These are phyloP conservation scores for Trypanosoma mega DNA, from an alignment of 208 protist genomes.

Conservation along the genomic window DNA sequence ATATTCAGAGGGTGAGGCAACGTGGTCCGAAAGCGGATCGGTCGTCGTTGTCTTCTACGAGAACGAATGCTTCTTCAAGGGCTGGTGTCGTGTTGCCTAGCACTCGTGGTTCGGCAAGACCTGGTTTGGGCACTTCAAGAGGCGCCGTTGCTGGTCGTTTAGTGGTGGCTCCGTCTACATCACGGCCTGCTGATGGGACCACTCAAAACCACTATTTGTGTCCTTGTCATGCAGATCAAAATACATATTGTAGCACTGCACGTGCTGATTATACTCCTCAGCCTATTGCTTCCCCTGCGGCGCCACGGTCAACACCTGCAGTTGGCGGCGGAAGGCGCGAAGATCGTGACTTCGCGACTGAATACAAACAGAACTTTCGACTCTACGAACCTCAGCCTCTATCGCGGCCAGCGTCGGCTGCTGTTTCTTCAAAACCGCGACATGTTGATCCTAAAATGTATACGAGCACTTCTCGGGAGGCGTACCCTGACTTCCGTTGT, in stretches of 20 bases:
- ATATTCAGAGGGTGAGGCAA: not conserved
- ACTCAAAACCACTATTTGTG: constrained; percentile 10
- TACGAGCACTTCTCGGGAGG: constrained; percentile 38
- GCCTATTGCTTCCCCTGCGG: not conserved
- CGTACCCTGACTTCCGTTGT: constrained; percentile 31
- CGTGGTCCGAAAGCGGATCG: not conserved
- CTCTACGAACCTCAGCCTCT: constrained; percentile 10
- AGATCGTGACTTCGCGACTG: constrained; percentile 25
- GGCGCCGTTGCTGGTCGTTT: not conserved
- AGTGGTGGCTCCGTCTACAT: not conserved
- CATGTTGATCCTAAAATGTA: constrained; percentile 69
- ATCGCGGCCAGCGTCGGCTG: not conserved
- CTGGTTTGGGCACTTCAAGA: not conserved
- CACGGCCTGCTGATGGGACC: not conserved
- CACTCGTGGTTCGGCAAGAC: no score
- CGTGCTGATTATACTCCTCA: constrained; percentile 29
- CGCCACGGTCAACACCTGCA: not conserved
- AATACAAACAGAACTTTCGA: constrained; percentile 51
- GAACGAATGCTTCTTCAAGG: no score
- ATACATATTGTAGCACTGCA: constrained; percentile 26
- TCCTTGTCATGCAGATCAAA: constrained; percentile 30
- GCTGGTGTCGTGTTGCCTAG: no score
- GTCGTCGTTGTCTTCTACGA: constrained; percentile 5
- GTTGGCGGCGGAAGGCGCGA: not conserved
- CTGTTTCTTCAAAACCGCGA: constrained; percentile 22